A percentile compares a stretch with the other conserved stretches of the same genome.
Conservation (phyloP, 495 filamentous ascomycete genomes). For the Collariella sp. region DNA sequence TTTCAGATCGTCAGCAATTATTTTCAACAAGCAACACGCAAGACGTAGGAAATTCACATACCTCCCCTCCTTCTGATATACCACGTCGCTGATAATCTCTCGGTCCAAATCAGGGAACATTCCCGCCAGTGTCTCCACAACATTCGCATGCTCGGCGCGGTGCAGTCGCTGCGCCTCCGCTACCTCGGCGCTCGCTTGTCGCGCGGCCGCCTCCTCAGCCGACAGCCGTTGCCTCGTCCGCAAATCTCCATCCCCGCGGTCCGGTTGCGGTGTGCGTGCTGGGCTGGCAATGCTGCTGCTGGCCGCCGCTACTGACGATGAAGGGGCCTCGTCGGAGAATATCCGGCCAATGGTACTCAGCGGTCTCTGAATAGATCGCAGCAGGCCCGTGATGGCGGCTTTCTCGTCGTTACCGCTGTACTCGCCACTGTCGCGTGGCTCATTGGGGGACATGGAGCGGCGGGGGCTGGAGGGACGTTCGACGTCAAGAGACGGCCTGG, state of each 20-base stretch:
- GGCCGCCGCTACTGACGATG: slow-evolving; percentile 28
- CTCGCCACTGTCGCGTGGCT: slow-evolving; percentile 26
- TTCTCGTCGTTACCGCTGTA: slow-evolving; percentile 51
- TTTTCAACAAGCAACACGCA: slow-evolving; percentile 12
- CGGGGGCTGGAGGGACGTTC: slow-evolving; percentile 33
- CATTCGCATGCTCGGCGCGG: slow-evolving; percentile 73
- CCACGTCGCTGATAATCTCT: slow-evolving; percentile 90
- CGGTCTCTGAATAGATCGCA: slow-evolving; percentile 86
- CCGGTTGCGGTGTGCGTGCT: slow-evolving; percentile 51
- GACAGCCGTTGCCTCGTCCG: slow-evolving; percentile 41
- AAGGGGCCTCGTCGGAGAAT: slow-evolving; percentile 69
- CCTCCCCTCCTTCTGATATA: slow-evolving; percentile 85
- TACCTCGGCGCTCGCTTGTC: slow-evolving; percentile 85
- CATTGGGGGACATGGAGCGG: slow-evolving; percentile 37
- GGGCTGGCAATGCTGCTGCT: slow-evolving; percentile 38
- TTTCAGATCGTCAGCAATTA: slow-evolving; percentile 27
- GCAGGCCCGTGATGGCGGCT: slow-evolving; percentile 74
- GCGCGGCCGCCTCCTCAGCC: slow-evolving; percentile 85
- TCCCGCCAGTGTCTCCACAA: slow-evolving; percentile 83
- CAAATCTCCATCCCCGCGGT: slow-evolving; percentile 32
- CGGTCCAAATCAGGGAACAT: slow-evolving; percentile 92
- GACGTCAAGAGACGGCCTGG: slow-evolving; percentile 39
- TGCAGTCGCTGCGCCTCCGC: slow-evolving; percentile 84
- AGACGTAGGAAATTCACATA: slow-evolving; percentile 36
- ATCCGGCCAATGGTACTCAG: slow-evolving; percentile 94